Base-by-base conservation (phyloP, 2,329 filamentous ascomycete species). In the Aspergillus unguis region DNA sequence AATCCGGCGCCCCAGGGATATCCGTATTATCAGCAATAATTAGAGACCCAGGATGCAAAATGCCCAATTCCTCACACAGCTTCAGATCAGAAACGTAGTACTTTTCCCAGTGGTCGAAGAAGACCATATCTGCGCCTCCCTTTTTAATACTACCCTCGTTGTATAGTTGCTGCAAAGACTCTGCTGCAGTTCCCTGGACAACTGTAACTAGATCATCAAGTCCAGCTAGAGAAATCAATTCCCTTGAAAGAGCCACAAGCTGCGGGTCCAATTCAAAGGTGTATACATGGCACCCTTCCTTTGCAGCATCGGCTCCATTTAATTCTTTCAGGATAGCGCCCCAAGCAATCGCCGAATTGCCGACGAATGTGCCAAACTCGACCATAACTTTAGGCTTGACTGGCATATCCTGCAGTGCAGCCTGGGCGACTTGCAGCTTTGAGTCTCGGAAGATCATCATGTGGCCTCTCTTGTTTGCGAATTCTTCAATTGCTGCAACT, bases 11-110 rank as follows among this genome's bases (percentile, higher is more conserved):
- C 9, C 74, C 73, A 23, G 72, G 72, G 2, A 64, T 57, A 52
- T 72, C 65, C 5, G 69, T 69, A 52, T 75, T 75, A 58, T 75
- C 72, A 6, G 71, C 72, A 36, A 74, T 60, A 1, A 68, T 61
- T 11, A 68, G n/a, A 1, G 64, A 66, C 1, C 72, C 71, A 25
- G 57, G 51, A 3, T 53, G 62, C 29, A 73, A 59, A 26, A 75
- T 44, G 1, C 61, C 55, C 27, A 72, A 52, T 7, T 68, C 58
- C 38, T 41, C 38, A 41, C 38, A 41, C 6, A 41, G n/a, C 38
- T 10, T 41, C 38, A 41, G 11, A 41, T 41, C 38, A 1, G 38
- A 25, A 0, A 41, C 3, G 27, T 41, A 41, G 2, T 41, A 41
- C 25, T 28, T 41, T 25, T 41, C 38, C 38, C 38, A 41, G 8